Evolutionary conservation across 345 rosid species (phyloP).

Genomic region (Boechera retrofracta): DNA sequence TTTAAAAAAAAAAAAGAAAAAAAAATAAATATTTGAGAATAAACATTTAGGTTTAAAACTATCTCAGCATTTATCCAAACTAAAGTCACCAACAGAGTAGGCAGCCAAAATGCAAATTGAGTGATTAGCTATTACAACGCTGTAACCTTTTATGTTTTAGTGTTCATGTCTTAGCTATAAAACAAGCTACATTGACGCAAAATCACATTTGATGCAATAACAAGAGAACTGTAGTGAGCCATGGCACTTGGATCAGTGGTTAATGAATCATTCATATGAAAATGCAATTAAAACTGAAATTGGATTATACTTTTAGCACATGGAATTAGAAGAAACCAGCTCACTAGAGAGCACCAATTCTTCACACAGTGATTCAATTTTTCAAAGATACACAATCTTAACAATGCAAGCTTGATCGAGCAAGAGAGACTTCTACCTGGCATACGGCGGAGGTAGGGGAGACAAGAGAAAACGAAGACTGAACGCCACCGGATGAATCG

Average conservation of each 20-base stretch:
- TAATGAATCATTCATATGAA: too few species aligned
- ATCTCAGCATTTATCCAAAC: neutral
- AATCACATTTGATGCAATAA: neutral
- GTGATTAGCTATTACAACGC: neutral
- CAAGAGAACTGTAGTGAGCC: neutral
- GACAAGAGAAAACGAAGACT: conserved; percentile 71
- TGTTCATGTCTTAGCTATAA: neutral
- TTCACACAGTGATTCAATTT: neutral
- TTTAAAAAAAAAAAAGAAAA: too few species aligned
- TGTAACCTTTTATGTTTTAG: conserved; percentile 9
- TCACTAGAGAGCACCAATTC: too few species aligned
- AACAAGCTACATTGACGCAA: conserved; percentile 1
- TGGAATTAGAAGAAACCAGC: too few species aligned
- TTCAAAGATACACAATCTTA: neutral
- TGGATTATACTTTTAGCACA: too few species aligned
- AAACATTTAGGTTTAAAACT: too few species aligned
- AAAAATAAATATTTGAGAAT: too few species aligned
- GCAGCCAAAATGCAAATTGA: neutral
- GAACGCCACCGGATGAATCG: conserved; percentile 71
- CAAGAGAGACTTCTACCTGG: conserved; percentile 53
- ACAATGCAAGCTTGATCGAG: neutral
- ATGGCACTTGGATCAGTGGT: neutral
- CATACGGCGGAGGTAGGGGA: conserved; percentile 77
- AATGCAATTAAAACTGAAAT: too few species aligned
- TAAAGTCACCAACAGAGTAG: neutral